Base-by-base conservation (phyloP, 805 yeast genomes). In the Yarrowia hollandica region DNA sequence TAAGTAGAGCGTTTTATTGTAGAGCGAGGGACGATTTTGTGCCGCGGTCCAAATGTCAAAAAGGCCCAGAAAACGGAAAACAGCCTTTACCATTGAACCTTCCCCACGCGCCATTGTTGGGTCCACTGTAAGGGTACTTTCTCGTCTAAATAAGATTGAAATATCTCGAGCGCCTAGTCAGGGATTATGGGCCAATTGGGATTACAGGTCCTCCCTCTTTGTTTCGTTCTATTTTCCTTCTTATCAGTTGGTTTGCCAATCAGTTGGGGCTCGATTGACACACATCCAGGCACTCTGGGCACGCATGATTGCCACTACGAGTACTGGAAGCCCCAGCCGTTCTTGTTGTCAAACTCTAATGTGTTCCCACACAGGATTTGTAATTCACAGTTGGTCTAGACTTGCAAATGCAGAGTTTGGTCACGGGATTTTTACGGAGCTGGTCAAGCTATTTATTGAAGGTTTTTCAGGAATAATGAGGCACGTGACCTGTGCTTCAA, bases 291-390 rank as follows among this genome's bases (percentile, higher is more conserved):
- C 52, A 25, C 35, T 30, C 9, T 12, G 15, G 15, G 19, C 46
- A 39, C 33, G 28, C 35, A 31, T 31, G 34, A 15, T 22, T 48
- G 28, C 55, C 55, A 14, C 39, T 48, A n/a, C n/a, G n/a, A n/a
- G n/a, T n/a, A 48, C 55, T 48, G 55, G 55, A 30, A 48, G 39
- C 39, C 39, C 39, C 39, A 48, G 55, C 55, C 55, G 55, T 21
- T 48, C 38, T 33, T 33, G 55, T 41, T n/a, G 22, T 19, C 22
- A 35, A 48, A 48, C 55, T 48, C 55, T 48, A 48, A n/a, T 19
- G 4, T 6, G 34, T 18, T 5, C 35, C 52, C 52, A 44, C 35
- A 2, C 16, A 26, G 7, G 37, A 44, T 46, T 30, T 46, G 54
- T 30, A 30, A 30, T 48, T 35, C 35, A 19, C 52, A 12, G 23